Percentiles rank a stretch among this genome's conserved stretches.
phyloP scores from a whole-genome alignment of 2,329 filamentous ascomycete genomes.

The Pyricularia grisea region DNA sequence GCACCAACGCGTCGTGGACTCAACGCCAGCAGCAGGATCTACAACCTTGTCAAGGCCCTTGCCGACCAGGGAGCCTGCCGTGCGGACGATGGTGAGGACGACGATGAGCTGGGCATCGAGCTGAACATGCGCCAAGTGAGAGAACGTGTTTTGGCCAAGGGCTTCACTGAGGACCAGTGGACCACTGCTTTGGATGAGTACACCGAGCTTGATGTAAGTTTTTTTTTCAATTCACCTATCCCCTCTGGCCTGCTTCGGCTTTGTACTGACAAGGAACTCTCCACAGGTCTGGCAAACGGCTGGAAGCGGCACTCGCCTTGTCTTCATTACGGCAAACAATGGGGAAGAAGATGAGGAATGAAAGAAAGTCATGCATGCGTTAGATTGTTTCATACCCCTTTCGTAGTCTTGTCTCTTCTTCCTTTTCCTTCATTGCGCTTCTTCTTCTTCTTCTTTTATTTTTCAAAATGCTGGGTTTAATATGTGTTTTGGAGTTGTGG shows the following conservation, averaged over 20 bases:
- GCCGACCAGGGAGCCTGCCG: constrained; percentile 80
- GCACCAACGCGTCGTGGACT: constrained; percentile 53
- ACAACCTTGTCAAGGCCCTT: constrained; percentile 84
- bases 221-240: constrained; percentile 18
- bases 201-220: constrained; percentile 75
- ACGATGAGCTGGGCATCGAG: constrained; percentile 49
- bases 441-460: no score
- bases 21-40: constrained; percentile 83
- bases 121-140: constrained; percentile 81
- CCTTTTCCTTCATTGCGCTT: not conserved
- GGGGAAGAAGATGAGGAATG: constrained; percentile 35
- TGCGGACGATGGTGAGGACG: constrained; percentile 53
- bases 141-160: constrained; percentile 88
- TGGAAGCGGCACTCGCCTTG: constrained; percentile 58
- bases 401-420: not conserved
- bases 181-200: constrained; percentile 83
- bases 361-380: not conserved
- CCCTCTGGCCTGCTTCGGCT: not conserved
- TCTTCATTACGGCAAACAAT: constrained; percentile 57
- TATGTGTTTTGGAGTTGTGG: not conserved
- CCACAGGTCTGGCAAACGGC: constrained; percentile 69
- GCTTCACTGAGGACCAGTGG: constrained; percentile 93
- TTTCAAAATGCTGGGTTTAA: not conserved
- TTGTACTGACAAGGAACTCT: constrained; percentile 20
- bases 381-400: not conserved